phyloP scores from a whole-genome alignment of 2,329 filamentous ascomycete species.

The Daldinia sp. region DNA sequence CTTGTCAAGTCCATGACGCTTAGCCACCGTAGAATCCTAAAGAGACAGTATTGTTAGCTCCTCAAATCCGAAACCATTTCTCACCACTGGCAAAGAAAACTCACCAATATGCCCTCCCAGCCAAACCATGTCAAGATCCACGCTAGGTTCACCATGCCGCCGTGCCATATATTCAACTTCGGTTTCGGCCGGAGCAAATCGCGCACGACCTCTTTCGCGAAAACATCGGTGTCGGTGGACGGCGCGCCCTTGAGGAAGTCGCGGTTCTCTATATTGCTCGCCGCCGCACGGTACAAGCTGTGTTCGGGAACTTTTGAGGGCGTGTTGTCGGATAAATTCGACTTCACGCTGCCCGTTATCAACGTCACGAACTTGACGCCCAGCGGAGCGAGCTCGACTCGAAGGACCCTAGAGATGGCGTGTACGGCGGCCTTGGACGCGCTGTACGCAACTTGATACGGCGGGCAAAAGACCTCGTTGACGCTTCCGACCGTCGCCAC shows the following conservation, averaged over 20 bases:
- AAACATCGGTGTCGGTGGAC: slow-evolving; percentile 47
- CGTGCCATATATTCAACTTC: slow-evolving; percentile 49
- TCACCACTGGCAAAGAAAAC: slow-evolving; percentile 31
- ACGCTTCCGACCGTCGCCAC: slow-evolving; percentile 50
- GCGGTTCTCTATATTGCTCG: slow-evolving; percentile 45
- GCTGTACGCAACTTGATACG: slow-evolving; percentile 50
- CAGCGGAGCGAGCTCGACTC: slow-evolving; percentile 51
- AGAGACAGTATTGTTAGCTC: slow-evolving; percentile 16
- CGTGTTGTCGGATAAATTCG: slow-evolving; percentile 48
- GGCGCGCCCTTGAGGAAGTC: slow-evolving; percentile 45
- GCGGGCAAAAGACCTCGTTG: slow-evolving; percentile 49
- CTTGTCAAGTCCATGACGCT: slow-evolving; percentile 41
- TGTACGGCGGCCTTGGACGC: slow-evolving; percentile 51
- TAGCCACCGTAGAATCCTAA: slow-evolving; percentile 44
- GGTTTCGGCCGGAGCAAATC: slow-evolving; percentile 47
- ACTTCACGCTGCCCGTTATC: slow-evolving; percentile 50
- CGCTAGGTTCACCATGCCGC: slow-evolving; percentile 45
- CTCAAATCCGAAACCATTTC: background rate
- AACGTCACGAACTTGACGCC: slow-evolving; percentile 51
- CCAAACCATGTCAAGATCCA: slow-evolving; percentile 50
- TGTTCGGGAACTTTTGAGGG: slow-evolving; percentile 46
- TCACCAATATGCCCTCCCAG: slow-evolving; percentile 51
- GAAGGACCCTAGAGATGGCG: slow-evolving; percentile 45
- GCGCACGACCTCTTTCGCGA: slow-evolving; percentile 47
- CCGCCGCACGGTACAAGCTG: slow-evolving; percentile 48